A percentile compares a stretch with the other conserved stretches of the same genome.
Conservation (phyloP, 2,329 filamentous ascomycete species). For the Moelleriella libera region DNA sequence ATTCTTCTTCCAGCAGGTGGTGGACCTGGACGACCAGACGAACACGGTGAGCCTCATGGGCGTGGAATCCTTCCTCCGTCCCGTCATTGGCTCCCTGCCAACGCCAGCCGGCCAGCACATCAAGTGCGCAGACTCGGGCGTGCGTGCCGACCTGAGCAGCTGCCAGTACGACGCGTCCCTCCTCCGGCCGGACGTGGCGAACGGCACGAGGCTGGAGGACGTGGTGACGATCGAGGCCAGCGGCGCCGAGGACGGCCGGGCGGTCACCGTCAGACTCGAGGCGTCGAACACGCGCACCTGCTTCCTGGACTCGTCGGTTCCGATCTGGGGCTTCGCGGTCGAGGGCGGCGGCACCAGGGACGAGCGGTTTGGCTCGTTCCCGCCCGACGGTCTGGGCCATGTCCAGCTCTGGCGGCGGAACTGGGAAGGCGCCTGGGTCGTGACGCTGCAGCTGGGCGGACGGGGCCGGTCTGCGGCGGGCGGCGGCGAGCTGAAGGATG, state of each 20-base stretch:
- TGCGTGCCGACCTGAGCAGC: slow-evolving; percentile 34
- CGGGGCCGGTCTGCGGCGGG: not conserved
- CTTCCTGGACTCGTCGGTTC: slow-evolving; percentile 55
- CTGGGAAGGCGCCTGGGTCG: slow-evolving; percentile 64
- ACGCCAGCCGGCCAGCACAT: slow-evolving; percentile 50
- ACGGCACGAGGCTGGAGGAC: slow-evolving; percentile 25
- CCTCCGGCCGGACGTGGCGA: slow-evolving; percentile 46
- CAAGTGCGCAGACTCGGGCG: slow-evolving; percentile 26
- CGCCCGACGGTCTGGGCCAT: slow-evolving; percentile 48
- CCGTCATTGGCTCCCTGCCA: slow-evolving; percentile 56
- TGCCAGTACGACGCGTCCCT: slow-evolving; percentile 56
- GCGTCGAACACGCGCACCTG: slow-evolving; percentile 70
- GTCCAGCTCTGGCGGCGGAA: slow-evolving; percentile 72
- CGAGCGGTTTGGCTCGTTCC: slow-evolving; percentile 49
- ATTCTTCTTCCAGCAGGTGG: slow-evolving; percentile 69
- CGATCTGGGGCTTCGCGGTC: slow-evolving; percentile 51
- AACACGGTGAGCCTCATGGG: slow-evolving; percentile 59
- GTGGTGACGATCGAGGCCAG: slow-evolving; percentile 48
- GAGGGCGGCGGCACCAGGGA: slow-evolving; percentile 44
- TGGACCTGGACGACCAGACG: slow-evolving; percentile 61
- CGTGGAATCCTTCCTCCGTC: slow-evolving; percentile 49
- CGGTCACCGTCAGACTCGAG: slow-evolving; percentile 49
- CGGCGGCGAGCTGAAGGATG: not conserved
- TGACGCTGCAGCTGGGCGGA: slow-evolving; percentile 23
- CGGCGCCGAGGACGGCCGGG: slow-evolving; percentile 20